These are phyloP conservation scores for Purpureocillium takamizusanense DNA, from an alignment of 2,329 filamentous ascomycete species.

Conservation along the genomic window DNA sequence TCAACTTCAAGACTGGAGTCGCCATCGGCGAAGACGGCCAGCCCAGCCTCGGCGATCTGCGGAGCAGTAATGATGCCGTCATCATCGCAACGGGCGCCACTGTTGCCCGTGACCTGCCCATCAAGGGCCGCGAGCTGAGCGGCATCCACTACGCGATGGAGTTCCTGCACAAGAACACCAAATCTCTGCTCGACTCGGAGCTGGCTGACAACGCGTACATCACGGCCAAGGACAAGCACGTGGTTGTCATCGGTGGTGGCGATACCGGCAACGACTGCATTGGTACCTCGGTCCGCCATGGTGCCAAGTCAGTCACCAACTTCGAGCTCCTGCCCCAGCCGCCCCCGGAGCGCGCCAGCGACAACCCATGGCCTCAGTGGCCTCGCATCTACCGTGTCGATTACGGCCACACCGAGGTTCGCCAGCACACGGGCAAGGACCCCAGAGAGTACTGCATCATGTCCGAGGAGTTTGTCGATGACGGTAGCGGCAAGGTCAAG, in stretches of 20 bases:
- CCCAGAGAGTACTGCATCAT: constrained; percentile 97
- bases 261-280: constrained; percentile 98
- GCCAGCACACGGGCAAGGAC: constrained; percentile 92
- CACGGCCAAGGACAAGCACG: constrained; percentile 89
- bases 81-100: constrained; percentile 89
- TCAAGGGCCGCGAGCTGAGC: constrained; percentile 77
- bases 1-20: constrained; percentile 72
- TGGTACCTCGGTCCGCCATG: constrained; percentile 89
- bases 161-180: constrained; percentile 95
- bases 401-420: constrained; percentile 92
- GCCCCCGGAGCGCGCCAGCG: constrained; percentile 76
- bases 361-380: constrained; percentile 99
- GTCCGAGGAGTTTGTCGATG: constrained; percentile 92
- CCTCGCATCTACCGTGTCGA: constrained; percentile 97
- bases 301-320: constrained; percentile 92
- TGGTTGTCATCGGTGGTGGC: constrained; percentile 93
- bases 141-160: constrained; percentile 97
- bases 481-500: constrained; percentile 79
- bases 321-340: constrained; percentile 93
- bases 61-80: constrained; percentile 69
- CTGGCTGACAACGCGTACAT: constrained; percentile 80
- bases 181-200: constrained; percentile 88
- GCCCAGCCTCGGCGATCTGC: constrained; percentile 59
- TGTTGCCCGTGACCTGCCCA: constrained; percentile 84
- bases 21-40: constrained; percentile 65